Percentiles rank a stretch among this genome's conserved stretches.
These are phyloP conservation scores for Astrothelium macrocarpum DNA, from an alignment of 495 filamentous ascomycete genomes.

Conservation along the genomic window DNA sequence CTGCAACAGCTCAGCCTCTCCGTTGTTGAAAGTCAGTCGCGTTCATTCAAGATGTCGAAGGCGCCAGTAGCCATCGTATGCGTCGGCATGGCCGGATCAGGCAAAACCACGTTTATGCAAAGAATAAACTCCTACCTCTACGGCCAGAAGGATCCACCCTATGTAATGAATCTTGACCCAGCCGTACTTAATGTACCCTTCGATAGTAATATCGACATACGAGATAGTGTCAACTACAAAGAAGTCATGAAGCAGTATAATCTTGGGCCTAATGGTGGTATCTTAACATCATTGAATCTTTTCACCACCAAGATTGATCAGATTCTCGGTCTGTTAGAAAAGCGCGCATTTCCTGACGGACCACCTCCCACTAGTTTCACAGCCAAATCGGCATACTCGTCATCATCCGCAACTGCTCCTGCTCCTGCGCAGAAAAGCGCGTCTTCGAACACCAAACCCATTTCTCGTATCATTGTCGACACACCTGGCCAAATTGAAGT, in stretches of 20 bases:
- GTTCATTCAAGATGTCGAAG: neutral
- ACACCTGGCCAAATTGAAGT: conserved; percentile 98
- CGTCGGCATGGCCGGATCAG: conserved; percentile 95
- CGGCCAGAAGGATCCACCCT: conserved; percentile 60
- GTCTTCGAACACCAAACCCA: conserved; percentile 45
- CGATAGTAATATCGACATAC: conserved; percentile 93
- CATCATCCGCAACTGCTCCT: neutral
- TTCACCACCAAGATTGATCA: conserved; percentile 98
- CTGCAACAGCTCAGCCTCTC: neutral
- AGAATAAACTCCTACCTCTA: conserved; percentile 88
- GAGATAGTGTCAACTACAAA: conserved; percentile 97
- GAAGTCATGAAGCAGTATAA: conserved; percentile 99
- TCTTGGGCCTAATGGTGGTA: conserved; percentile 95
- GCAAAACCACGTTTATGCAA: conserved; percentile 99
- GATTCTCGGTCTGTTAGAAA: conserved; percentile 79
- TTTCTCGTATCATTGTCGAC: conserved; percentile 82
- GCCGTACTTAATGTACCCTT: conserved; percentile 95
- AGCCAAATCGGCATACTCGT: neutral
- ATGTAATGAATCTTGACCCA: conserved; percentile 95
- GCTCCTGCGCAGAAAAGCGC: conserved; percentile 31
- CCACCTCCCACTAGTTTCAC: conserved; percentile 40
- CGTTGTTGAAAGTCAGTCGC: neutral
- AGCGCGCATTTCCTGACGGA: conserved; percentile 41
- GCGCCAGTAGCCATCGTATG: conserved; percentile 72
- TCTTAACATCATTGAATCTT: conserved; percentile 88